These are phyloP conservation scores for Botrytis deweyae DNA, from an alignment of 2,329 filamentous ascomycete species.

Conservation along the genomic window DNA sequence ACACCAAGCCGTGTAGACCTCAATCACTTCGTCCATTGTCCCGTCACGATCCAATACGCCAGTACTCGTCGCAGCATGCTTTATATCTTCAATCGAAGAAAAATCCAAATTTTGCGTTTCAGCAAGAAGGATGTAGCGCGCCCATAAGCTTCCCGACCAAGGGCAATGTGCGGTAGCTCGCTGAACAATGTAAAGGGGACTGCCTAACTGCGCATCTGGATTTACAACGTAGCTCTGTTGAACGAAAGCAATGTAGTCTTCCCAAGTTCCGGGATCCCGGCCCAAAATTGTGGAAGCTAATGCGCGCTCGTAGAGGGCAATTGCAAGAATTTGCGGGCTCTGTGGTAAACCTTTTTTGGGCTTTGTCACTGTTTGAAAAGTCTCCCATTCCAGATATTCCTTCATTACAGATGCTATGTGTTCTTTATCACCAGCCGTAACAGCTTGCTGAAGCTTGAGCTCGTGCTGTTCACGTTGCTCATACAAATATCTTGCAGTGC, in stretches of 20 bases:
- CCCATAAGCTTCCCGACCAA: constrained; percentile 90
- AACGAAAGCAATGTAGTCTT: constrained; percentile 58
- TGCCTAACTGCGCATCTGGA: constrained; percentile 44
- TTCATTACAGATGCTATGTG: constrained; percentile 52
- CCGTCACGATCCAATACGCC: constrained; percentile 81
- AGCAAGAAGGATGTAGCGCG: constrained; percentile 79
- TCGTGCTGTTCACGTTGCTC: constrained; percentile 67
- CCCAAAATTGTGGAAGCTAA: constrained; percentile 63
- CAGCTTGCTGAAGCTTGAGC: constrained; percentile 60
- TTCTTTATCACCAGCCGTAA: constrained; percentile 54
- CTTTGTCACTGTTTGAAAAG: constrained; percentile 58
- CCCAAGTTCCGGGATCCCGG: constrained; percentile 74
- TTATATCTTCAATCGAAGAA: constrained; percentile 80
- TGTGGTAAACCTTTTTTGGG: constrained; percentile 47
- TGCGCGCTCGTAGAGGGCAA: constrained; percentile 76
- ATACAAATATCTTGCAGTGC: constrained; percentile 62
- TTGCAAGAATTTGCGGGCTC: constrained; percentile 52
- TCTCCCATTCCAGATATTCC: constrained; percentile 86
- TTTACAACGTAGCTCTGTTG: constrained; percentile 28
- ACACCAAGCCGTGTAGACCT: constrained; percentile 93
- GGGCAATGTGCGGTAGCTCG: constrained; percentile 88
- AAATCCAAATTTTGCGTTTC: constrained; percentile 78
- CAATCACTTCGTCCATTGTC: constrained; percentile 75
- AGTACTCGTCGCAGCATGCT: constrained; percentile 86
- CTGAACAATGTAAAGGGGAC: constrained; percentile 69